Percentiles rank a stretch among this genome's conserved stretches.
Conservation (phyloP, 495 filamentous ascomycete species). For the Neurospora sp. region DNA sequence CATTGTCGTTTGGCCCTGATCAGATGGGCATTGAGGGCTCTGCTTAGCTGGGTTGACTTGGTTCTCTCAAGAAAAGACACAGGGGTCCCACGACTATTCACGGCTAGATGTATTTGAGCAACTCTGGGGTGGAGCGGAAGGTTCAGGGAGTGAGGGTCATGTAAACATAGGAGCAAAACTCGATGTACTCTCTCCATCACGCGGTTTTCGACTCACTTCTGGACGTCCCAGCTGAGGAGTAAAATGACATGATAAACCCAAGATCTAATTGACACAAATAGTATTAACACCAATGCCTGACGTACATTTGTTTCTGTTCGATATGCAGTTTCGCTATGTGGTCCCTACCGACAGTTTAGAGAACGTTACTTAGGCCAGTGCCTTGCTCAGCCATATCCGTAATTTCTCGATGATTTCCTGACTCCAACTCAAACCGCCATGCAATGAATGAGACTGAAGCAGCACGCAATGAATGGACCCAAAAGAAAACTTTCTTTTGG, state of each 20-base stretch:
- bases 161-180: not conserved
- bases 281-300: not conserved
- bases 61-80: not conserved
- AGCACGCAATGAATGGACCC: not conserved
- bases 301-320: not conserved
- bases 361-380: not conserved
- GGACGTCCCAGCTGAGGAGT: not conserved
- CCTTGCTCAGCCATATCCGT: not conserved
- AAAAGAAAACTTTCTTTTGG: too few relatives aligned
- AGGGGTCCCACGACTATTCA: not conserved
- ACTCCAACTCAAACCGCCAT: not conserved
- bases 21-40: slow-evolving; percentile 24
- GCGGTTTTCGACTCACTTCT: not conserved
- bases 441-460: not conserved
- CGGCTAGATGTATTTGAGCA: not conserved
- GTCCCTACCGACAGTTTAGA: not conserved
- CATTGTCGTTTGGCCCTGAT: slow-evolving; percentile 63
- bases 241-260: not conserved
- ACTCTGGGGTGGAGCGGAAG: not conserved
- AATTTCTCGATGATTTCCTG: not conserved
- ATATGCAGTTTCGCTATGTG: not conserved
- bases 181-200: not conserved
- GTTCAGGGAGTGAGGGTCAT: not conserved
- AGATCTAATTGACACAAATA: not conserved
- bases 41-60: not conserved